A percentile compares a stretch with the other conserved stretches of the same genome.
Evolutionary conservation across 2,329 filamentous ascomycete species (phyloP).

Genomic region (Verticillium nubilum): DNA sequence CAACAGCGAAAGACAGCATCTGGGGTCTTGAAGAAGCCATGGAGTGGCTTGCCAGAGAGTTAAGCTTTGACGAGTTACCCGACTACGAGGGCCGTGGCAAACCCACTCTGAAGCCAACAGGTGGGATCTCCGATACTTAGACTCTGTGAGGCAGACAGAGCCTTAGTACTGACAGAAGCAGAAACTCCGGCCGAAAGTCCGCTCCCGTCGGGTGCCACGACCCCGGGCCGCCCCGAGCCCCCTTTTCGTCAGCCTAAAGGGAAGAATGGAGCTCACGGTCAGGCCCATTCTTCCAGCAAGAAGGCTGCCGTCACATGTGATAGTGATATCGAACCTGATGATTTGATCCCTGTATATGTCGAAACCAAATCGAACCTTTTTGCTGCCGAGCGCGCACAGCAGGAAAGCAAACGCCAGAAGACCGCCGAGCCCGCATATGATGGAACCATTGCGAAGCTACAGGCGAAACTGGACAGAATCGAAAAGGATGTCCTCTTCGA

Average conservation of each 20-base stretch:
- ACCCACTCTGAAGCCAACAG: constrained; percentile 27
- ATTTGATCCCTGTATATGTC: constrained; percentile 71
- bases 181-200: constrained; percentile 47
- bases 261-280: not conserved
- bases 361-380: constrained; percentile 67
- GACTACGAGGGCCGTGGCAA: constrained; percentile 56
- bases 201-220: constrained; percentile 42
- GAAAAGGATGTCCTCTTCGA: constrained; percentile 76
- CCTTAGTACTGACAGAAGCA: constrained; percentile 12
- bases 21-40: constrained; percentile 87
- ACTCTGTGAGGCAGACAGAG: not conserved
- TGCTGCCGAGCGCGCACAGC: constrained; percentile 46
- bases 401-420: constrained; percentile 35
- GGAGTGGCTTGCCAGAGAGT: constrained; percentile 84
- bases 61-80: constrained; percentile 61
- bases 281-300: constrained; percentile 26
- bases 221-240: constrained; percentile 36
- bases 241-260: not conserved
- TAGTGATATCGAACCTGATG: constrained; percentile 69
- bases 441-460: constrained; percentile 57
- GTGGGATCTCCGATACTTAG: constrained; percentile 13
- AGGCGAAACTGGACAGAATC: constrained; percentile 70
- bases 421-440: constrained; percentile 34
- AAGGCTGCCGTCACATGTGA: constrained; percentile 49
- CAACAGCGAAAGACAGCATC: constrained; percentile 56